Evolutionary conservation across 768 basidiomycete species (phyloP).

Genomic region (Galerina marginata): DNA sequence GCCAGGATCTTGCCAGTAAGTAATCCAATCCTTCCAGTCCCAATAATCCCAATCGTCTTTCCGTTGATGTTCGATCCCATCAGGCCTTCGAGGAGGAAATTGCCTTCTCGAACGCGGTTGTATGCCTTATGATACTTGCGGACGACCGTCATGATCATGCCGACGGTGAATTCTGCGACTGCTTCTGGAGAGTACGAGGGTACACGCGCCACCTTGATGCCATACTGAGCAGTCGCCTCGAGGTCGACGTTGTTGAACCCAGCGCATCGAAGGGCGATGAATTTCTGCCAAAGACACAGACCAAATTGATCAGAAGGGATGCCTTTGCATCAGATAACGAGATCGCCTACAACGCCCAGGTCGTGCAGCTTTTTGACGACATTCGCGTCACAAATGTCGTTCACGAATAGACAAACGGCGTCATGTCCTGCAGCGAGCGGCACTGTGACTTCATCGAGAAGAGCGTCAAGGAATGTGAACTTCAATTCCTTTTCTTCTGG

Average conservation of each 20-base stretch:
- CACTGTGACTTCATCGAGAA: slow-evolving; percentile 41
- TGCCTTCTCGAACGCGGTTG: slow-evolving; percentile 50
- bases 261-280: slow-evolving; percentile 44
- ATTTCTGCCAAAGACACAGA: slow-evolving; percentile 35
- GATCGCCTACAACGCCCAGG: slow-evolving; percentile 39
- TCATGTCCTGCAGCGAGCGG: slow-evolving; percentile 42
- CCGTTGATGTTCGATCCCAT: slow-evolving; percentile 46
- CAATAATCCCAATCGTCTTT: slow-evolving; percentile 50
- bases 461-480: slow-evolving; percentile 44
- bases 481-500: slow-evolving; percentile 32
- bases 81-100: slow-evolving; percentile 50
- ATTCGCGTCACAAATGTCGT: slow-evolving; percentile 43
- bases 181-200: slow-evolving; percentile 51
- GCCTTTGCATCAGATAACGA: background rate
- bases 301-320: background rate
- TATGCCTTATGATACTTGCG: slow-evolving; percentile 54
- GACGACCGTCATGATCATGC: slow-evolving; percentile 51
- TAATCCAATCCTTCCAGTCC: slow-evolving; percentile 49
- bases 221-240: slow-evolving; percentile 30
- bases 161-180: slow-evolving; percentile 50
- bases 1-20: slow-evolving; percentile 47
- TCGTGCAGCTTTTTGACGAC: slow-evolving; percentile 37
- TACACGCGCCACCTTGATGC: slow-evolving; percentile 45
- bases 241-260: slow-evolving; percentile 51
- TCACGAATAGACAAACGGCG: slow-evolving; percentile 49